These are phyloP conservation scores for Coriaria nepalensis DNA, from an alignment of 306 rosid species.

Conservation along the genomic window DNA sequence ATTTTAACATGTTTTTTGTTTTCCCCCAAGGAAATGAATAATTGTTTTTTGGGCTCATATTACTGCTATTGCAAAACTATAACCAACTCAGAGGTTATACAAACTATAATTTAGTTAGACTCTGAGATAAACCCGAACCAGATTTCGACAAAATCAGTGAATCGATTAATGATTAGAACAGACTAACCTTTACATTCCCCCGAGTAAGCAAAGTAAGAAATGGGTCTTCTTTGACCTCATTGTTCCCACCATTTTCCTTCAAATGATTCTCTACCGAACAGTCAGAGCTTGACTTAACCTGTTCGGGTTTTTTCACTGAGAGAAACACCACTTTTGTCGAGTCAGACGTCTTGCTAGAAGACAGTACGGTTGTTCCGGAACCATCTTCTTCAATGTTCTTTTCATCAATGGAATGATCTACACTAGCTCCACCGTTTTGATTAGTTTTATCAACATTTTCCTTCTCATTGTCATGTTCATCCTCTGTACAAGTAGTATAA, in stretches of 20 bases:
- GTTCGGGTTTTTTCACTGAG: slow-evolving; percentile 31
- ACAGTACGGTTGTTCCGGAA: background rate
- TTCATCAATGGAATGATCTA: slow-evolving; percentile 5
- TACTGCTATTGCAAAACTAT: too few relatives aligned
- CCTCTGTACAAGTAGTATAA: slow-evolving; percentile 20
- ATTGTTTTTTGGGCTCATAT: too few relatives aligned
- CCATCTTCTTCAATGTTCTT: slow-evolving; percentile 15
- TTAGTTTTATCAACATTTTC: too few relatives aligned
- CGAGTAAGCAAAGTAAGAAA: slow-evolving; percentile 33
- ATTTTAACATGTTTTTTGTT: too few relatives aligned
- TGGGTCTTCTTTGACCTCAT: slow-evolving; percentile 19
- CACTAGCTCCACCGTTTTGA: slow-evolving; percentile 1
- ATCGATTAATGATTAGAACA: slow-evolving; percentile 19
- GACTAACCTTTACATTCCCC: slow-evolving; percentile 29
- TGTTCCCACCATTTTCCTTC: slow-evolving; percentile 18
- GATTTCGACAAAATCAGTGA: background rate
- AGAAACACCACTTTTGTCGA: slow-evolving; percentile 54
- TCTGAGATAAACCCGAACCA: too few relatives aligned
- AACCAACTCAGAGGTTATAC: too few relatives aligned
- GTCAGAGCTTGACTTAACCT: slow-evolving; percentile 4
- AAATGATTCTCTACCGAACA: slow-evolving; percentile 10
- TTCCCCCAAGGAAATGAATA: too few relatives aligned
- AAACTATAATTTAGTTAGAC: too few relatives aligned
- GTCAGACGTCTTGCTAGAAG: slow-evolving; percentile 11
- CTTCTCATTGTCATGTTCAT: slow-evolving; percentile 11